Evolutionary conservation across 345 rosid genomes (phyloP), one percentile per base, ranked within the genome.

Genomic region (Mercurialis annua): DNA sequence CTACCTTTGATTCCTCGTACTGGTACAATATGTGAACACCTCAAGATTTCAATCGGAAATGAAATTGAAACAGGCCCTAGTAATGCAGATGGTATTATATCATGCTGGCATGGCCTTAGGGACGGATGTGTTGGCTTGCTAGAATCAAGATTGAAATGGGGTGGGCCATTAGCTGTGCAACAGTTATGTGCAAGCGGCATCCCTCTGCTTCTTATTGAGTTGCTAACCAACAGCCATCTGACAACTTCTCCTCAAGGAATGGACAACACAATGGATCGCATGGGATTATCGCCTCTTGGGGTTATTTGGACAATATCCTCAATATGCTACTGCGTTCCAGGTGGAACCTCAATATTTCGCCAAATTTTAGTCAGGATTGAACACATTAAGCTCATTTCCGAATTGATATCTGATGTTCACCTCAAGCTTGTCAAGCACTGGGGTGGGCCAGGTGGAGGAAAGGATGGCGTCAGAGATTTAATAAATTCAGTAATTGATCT

Each of bases 81-180:
- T 74, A 49, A 62, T 57, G 55, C 61, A 36, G 79, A 63, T 63
- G 70, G 73, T 50, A 51, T 68, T 65, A 80, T 87, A 48, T 87
- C 96, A 72, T 87, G 79, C 62, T 91, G 97, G 96, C 91, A 94
- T 64, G 97, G 97, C 63, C 78, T 86, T 67, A 81, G 80, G 69
- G 99, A 94, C 83, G 99, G 97, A 59, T 91, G 92, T 75, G 88
- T 89, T 65, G 96, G 97, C 69, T 82, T 93, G 79, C 61, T 93
- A 79, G 95, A 93, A 80, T 80, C 89, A 59, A 89, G 87, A 66
- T 59, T 93, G 79, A 90, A 79, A 69, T 83, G 84, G 90, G 96
- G 92, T 77, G 96, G 96, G 64, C 96, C 90, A 50, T 74, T 86
- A 71, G 87, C 90, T 48, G 90, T 87, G 59, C 90, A 84, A 74